Conservation (phyloP, 371 early-diverging fungal genomes). For the Blakeslea trispora region DNA sequence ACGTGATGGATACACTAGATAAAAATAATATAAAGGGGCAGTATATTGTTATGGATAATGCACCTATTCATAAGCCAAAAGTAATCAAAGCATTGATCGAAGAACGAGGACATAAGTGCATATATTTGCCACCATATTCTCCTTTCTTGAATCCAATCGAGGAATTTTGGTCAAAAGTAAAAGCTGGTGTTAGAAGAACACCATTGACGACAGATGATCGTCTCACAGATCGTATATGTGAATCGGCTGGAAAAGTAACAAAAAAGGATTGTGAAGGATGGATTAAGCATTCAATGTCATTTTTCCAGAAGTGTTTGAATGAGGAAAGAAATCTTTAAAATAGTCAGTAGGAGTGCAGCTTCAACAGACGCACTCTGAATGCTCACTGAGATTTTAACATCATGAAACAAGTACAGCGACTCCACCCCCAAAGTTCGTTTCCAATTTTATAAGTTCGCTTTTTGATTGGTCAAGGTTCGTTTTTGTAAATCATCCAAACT, state of each 20-base stretch:
- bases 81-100: slow-evolving; percentile 11
- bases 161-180: slow-evolving; percentile 21
- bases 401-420: slow-evolving; percentile 2
- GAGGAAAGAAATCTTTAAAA: too few relatives aligned
- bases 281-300: slow-evolving; percentile 22
- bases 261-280: slow-evolving; percentile 13
- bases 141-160: slow-evolving; percentile 20
- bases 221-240: slow-evolving; percentile 18
- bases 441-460: slow-evolving; percentile 3
- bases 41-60: slow-evolving; percentile 17
- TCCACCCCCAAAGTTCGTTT: not conserved
- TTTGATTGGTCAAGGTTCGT: not conserved
- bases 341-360: too few relatives aligned
- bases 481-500: slow-evolving; percentile 1
- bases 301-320: slow-evolving; percentile 20
- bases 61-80: slow-evolving; percentile 15
- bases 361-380: slow-evolving; percentile 5
- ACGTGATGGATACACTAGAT: slow-evolving; percentile 21
- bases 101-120: slow-evolving; percentile 13
- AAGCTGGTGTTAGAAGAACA: slow-evolving; percentile 15
- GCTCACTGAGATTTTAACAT: slow-evolving; percentile 2
- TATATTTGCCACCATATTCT: slow-evolving; percentile 18
- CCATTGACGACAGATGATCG: slow-evolving; percentile 17
- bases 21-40: slow-evolving; percentile 12
- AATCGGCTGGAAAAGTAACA: slow-evolving; percentile 14